phyloP scores from a whole-genome alignment of 1,284 basidiomycete genomes.

The Trametes versicolor region DNA sequence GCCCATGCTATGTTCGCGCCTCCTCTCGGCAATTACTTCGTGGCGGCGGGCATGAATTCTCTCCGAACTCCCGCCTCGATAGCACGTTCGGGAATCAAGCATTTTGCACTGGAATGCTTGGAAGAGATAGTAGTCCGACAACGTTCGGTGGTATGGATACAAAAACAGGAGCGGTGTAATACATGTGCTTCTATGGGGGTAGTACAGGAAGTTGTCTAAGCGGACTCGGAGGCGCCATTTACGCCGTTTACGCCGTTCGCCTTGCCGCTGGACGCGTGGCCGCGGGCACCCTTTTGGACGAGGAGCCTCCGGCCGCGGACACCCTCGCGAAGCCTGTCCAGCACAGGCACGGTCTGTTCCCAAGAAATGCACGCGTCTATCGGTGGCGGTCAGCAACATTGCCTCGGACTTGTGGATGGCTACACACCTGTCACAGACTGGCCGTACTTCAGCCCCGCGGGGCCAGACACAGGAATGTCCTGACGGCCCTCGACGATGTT shows the following conservation, averaged over 20 bases:
- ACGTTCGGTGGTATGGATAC: constrained; percentile 15
- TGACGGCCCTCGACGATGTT: constrained; percentile 93
- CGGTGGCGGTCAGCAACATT: constrained; percentile 10
- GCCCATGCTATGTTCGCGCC: constrained; percentile 9
- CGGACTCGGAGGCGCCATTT: not conserved
- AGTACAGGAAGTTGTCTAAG: constrained; percentile 6
- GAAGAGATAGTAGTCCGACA: not conserved
- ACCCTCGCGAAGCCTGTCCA: constrained; percentile 85
- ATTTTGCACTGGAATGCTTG: not conserved
- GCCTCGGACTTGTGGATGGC: not conserved
- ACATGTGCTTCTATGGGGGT: constrained; percentile 16
- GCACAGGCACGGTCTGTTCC: constrained; percentile 83
- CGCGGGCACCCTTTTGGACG: constrained; percentile 50
- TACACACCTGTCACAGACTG: constrained; percentile 76
- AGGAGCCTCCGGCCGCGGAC: constrained; percentile 77
- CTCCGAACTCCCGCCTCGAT: not conserved
- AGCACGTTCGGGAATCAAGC: not conserved
- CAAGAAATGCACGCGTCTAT: constrained; percentile 89
- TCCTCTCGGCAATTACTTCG: constrained; percentile 8
- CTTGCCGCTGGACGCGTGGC: constrained; percentile 26
- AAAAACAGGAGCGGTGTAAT: not conserved
- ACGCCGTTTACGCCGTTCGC: constrained; percentile 23
- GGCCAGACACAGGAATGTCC: constrained; percentile 84
- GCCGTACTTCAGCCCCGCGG: constrained; percentile 85
- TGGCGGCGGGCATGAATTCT: constrained; percentile 5